A percentile compares a stretch with the other conserved stretches of the same genome.
These are phyloP conservation scores for Pichia pseudocactophila DNA, from an alignment of 805 yeast genomes.

Conservation along the genomic window DNA sequence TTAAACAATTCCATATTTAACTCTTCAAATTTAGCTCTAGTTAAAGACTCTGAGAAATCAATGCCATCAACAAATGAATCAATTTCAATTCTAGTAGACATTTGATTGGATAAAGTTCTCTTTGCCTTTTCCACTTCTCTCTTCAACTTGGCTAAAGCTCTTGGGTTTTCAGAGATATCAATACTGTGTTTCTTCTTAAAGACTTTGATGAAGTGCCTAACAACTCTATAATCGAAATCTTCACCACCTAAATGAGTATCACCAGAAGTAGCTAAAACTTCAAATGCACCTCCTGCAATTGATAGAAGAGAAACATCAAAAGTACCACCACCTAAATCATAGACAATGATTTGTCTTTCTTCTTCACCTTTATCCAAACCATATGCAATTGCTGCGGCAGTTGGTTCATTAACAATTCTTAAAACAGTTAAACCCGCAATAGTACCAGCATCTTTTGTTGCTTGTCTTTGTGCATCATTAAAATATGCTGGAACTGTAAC, in stretches of 20 bases:
- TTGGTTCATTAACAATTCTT: conserved; percentile 89
- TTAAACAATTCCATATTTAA: conserved; percentile 86
- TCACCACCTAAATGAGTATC: conserved; percentile 98
- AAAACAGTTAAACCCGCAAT: conserved; percentile 84
- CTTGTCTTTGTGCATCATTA: conserved; percentile 91
- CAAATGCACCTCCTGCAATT: conserved; percentile 87
- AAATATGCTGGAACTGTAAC: conserved; percentile 91
- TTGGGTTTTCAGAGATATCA: conserved; percentile 71
- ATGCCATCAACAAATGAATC: conserved; percentile 92
- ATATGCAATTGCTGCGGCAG: conserved; percentile 97
- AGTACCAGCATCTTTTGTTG: conserved; percentile 88
- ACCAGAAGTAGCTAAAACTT: conserved; percentile 91
- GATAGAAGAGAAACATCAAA: conserved; percentile 85
- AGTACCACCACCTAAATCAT: conserved; percentile 97
- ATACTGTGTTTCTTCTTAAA: conserved; percentile 90
- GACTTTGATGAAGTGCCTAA: conserved; percentile 74
- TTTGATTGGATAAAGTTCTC: conserved; percentile 90
- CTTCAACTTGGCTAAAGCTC: conserved; percentile 88
- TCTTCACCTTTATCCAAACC: conserved; percentile 78
- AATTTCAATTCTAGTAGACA: conserved; percentile 92
- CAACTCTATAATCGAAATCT: conserved; percentile 86
- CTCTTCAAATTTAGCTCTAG: conserved; percentile 98
- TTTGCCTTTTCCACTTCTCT: conserved; percentile 98
- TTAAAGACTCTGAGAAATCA: conserved; percentile 89
- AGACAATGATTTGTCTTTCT: conserved; percentile 85